These are phyloP conservation scores for Plasmodium ovale DNA, from an alignment of 169 alveolate genomes.

Conservation along the genomic window DNA sequence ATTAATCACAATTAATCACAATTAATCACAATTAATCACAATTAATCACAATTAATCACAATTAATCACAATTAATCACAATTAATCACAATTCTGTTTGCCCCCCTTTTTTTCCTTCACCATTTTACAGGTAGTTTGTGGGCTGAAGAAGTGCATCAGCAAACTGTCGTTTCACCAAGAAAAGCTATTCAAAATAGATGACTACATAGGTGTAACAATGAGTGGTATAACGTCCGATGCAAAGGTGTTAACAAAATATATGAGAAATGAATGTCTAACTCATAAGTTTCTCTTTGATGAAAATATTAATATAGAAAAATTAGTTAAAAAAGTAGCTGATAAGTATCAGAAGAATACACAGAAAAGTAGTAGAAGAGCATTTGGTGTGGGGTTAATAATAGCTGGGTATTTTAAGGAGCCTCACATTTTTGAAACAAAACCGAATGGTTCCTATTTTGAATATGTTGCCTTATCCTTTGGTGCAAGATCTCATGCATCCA, in stretches of 20 bases:
- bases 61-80: too few relatives aligned
- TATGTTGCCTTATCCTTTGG: conserved; percentile 97
- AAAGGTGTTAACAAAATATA: conserved; percentile 85
- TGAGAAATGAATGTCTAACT: conserved; percentile 95
- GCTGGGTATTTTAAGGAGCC: conserved; percentile 95
- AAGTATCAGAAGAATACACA: conserved; percentile 96
- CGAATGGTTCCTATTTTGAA: conserved; percentile 97
- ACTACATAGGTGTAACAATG: conserved; percentile 97
- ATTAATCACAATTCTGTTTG: too few relatives aligned
- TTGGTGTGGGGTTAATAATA: conserved; percentile 97
- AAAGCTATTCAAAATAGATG: conserved; percentile 96
- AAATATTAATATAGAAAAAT: conserved; percentile 92
- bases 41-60: too few relatives aligned
- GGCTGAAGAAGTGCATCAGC: conserved; percentile 91
- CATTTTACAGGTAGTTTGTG: conserved; percentile 90
- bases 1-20: too few relatives aligned
- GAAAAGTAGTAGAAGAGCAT: conserved; percentile 96
- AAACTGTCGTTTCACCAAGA: conserved; percentile 96
- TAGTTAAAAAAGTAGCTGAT: conserved; percentile 94
- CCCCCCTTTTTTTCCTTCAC: too few relatives aligned
- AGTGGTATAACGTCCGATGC: conserved; percentile 99
- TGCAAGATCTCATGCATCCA: conserved; percentile 97
- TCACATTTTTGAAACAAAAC: conserved; percentile 95
- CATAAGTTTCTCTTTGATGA: conserved; percentile 95
- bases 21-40: too few relatives aligned